Base-by-base conservation (phyloP, 257 asterid species). In the Dorcoceras hygrometricum region DNA sequence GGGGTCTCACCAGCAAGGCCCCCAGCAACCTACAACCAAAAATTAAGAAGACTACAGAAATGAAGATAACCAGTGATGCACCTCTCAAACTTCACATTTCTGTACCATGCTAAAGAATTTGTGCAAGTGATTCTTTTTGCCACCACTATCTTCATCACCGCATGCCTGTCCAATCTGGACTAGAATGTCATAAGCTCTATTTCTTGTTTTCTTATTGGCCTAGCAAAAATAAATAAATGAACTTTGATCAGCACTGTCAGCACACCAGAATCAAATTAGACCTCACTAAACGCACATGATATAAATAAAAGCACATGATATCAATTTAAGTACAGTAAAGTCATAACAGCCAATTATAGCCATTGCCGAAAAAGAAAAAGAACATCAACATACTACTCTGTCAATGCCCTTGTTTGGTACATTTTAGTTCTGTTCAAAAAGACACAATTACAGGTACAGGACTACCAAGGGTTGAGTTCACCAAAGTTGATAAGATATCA, bases 171-270 rank as follows among this genome's bases (percentile, higher is more conserved):
- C 99, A 77, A 90, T 83, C 84, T 88, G 87, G 68, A 94, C 96
- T 22, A 90, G 95, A 69, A 94, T 84, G 55, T 94, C 97, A 57
- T 94, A 94, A 6, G 99, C 99, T 73, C 96, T 81, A 57, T 83
- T 94, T 84, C 99, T 86, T 72, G 97, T 88, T 78, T 82, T 88
- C 76, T 86, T 94, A 86, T 94, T 90, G 67, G 84, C 84, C 99
- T 93, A 57, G 63, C 71, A 73, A 70, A 54, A 75, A 28, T 28
- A 28, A 68, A 72, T 18, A 25, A 69, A 62, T 19, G 43, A 63
- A 57, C 23, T 60, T 67, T 2, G 4, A 4, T 29, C 10, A 0
- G 46, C 46, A 9, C 62, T 43, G 29, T 73, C 68, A 72, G 65
- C 57, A 61, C 23, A 27, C 20, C 63, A 46, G 46, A 50, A 63